Evolutionary conservation across 805 yeast species (phyloP).

Genomic region (Candida glaebosa): DNA sequence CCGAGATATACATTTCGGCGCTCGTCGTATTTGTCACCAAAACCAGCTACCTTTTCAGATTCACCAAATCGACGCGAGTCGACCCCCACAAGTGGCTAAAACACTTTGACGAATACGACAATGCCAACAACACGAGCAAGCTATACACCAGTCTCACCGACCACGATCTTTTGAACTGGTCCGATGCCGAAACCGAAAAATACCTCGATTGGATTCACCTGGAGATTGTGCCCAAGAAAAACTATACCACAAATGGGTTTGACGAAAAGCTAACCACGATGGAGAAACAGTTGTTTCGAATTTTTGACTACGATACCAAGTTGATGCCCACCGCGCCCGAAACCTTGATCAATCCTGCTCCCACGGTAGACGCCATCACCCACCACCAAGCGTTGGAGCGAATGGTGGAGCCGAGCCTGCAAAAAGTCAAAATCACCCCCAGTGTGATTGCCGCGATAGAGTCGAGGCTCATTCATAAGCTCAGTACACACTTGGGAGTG

Average conservation of each 20-base stretch:
- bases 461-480: background rate
- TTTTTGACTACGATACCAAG: constrained; percentile 23
- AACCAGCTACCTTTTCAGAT: constrained; percentile 23
- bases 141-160: constrained; percentile 6
- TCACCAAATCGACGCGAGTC: constrained; percentile 9
- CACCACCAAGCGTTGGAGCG: background rate
- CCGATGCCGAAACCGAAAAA: constrained; percentile 38
- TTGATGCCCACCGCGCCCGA: constrained; percentile 7
- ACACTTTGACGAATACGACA: constrained; percentile 13
- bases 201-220: constrained; percentile 52
- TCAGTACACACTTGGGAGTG: constrained; percentile 1
- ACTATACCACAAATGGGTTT: constrained; percentile 12
- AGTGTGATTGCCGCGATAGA: background rate
- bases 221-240: constrained; percentile 21
- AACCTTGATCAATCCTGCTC: constrained; percentile 1
- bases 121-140: constrained; percentile 12
- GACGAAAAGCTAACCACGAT: constrained; percentile 20
- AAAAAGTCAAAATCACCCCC: background rate
- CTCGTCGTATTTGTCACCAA: constrained; percentile 29
- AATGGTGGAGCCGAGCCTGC: background rate
- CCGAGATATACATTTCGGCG: constrained; percentile 36
- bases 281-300: constrained; percentile 28
- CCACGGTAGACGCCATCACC: background rate
- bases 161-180: constrained; percentile 44
- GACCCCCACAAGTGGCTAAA: constrained; percentile 18